Evolutionary conservation across 2,329 filamentous ascomycete genomes (phyloP).

Genomic region (Sporothrix brasiliensis): DNA sequence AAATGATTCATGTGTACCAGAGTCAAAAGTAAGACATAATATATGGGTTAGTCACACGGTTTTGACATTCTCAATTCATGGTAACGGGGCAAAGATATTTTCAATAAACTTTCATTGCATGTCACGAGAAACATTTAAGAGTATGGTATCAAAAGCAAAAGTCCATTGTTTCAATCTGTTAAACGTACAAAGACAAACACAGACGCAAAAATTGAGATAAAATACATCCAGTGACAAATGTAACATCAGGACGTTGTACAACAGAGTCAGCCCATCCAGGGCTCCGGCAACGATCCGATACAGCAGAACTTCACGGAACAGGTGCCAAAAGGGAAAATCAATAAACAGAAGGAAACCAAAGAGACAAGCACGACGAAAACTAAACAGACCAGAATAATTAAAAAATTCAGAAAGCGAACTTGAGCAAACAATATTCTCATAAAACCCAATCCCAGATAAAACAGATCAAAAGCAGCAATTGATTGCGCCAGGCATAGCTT

Average conservation of each 20-base stretch:
- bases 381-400: not conserved
- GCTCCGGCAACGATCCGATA: conserved; percentile 15
- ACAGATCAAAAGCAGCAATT: not conserved
- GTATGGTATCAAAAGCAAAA: not conserved
- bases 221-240: not conserved
- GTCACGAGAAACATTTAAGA: not conserved
- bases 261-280: not conserved
- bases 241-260: not conserved
- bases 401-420: too few species aligned
- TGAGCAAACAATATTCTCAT: not conserved
- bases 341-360: not conserved
- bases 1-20: too few species aligned
- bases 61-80: too few species aligned
- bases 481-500: not conserved
- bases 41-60: too few species aligned
- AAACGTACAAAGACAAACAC: not conserved
- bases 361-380: not conserved
- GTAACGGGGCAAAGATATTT: too few species aligned
- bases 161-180: conserved; percentile 4
- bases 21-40: too few species aligned
- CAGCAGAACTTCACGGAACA: not conserved
- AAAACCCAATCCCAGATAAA: not conserved
- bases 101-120: not conserved
- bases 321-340: not conserved
- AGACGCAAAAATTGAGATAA: not conserved